Base-by-base conservation (phyloP, 2,329 filamentous ascomycete genomes). In the Trichoderma sp. region DNA sequence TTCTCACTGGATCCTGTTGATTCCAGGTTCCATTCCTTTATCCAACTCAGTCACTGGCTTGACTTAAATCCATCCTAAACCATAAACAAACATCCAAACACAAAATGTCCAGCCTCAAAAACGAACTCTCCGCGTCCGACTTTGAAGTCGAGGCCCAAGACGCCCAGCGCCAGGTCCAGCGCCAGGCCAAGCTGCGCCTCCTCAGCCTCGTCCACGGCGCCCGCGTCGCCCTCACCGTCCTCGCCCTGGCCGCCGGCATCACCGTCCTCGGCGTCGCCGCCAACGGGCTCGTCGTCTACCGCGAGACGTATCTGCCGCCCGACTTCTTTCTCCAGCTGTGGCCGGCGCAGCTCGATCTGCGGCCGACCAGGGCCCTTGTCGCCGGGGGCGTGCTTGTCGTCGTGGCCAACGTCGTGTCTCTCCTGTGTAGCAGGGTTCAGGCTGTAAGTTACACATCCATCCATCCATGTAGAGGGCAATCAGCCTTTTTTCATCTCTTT, bases 261-360 rank as follows among this genome's bases (percentile, higher is more conserved):
- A 80, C 78, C 19, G 78, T 85, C 59, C 75, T 88, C 7, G 85
- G 82, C 28, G 78, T 86, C 12, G 80, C 85, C 3, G 83, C 79
- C 68, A 79, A 88, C 71, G 79, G 83, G 6, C 74, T 88, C 48
- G 74, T 78, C 34, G 81, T 85, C 44, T 88, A 87, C 75, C 79
- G 85, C 68, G 75, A 76, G 30, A 88, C 86, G 2, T 79, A 82
- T 64, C 72, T 84, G 17, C 70, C 82, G 0, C 72, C 72, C 19
- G 78, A 81, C 52, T 83, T 78, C 70, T 70, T 82, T 24, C 78
- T 88, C 19, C 78, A 85, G 12, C 71, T 88, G 56, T 89, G 86
- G 86, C 86, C 86, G 0, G 74, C 78, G 15, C 74, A 81, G 34
- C 85, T 88, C 71, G 81, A 88, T 71, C 72, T 86, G 41, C 79